Conservation (phyloP, 768 basidiomycete genomes). For the Cyclocybe aegerita region DNA sequence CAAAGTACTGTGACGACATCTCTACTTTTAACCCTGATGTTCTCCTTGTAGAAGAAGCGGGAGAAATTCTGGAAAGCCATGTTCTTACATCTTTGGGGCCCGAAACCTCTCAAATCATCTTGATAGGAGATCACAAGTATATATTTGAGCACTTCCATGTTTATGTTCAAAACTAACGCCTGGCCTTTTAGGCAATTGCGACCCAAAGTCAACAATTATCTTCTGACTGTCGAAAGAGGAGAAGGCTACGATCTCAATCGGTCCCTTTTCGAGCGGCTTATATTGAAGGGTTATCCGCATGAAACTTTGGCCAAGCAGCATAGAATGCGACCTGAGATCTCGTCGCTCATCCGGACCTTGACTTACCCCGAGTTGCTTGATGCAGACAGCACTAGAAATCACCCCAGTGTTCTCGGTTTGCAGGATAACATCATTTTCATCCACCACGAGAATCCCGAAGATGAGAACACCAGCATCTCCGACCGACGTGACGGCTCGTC, state of each 20-base stretch:
- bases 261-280: conserved; percentile 69
- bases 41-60: conserved; percentile 32
- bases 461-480: conserved; percentile 34
- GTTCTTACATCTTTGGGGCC: conserved; percentile 51
- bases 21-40: conserved; percentile 19
- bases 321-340: conserved; percentile 77
- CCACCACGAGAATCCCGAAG: conserved; percentile 57
- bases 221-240: conserved; percentile 64
- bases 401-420: conserved; percentile 54
- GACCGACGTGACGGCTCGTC: conserved; percentile 48
- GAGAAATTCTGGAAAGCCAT: conserved; percentile 67
- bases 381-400: conserved; percentile 45
- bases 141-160: conserved; percentile 15
- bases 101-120: conserved; percentile 50
- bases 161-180: neutral
- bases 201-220: conserved; percentile 69
- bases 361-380: conserved; percentile 28
- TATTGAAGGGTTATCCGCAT: conserved; percentile 63
- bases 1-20: conserved; percentile 53
- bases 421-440: conserved; percentile 62
- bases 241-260: conserved; percentile 67
- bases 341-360: conserved; percentile 59
- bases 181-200: conserved; percentile 55
- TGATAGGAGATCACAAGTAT: conserved; percentile 76
- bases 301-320: conserved; percentile 55